Base-by-base conservation (phyloP, 768 basidiomycete species). In the Chlorophyllum brunneum region DNA sequence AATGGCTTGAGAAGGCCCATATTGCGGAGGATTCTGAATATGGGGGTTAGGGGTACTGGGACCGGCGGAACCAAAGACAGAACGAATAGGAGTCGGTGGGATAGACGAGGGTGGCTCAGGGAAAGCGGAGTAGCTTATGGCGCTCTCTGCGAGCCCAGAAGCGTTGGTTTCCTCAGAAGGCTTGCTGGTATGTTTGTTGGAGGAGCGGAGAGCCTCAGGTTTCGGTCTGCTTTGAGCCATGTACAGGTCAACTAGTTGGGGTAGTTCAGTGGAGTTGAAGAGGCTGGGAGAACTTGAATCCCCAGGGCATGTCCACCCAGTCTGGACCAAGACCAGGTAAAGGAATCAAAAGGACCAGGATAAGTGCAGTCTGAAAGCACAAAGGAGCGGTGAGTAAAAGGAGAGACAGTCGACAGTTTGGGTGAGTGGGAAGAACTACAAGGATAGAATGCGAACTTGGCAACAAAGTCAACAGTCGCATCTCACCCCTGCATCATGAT, bases 121-220 rank as follows among this genome's bases (percentile, higher is more conserved):
- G 54, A 83, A 85, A 47, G 76, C 71, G 29, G 76, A 76, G 49
- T 75, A 72, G 62, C 76, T 79, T 39, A 82, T 76, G 24, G 79
- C 78, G 47, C 79, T 82, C 44, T 77, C 77, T 29, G 81, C 79
- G 34, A 81, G 63, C 23, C 72, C 78, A n/a, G 82, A 83, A 5
- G 74, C 78, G 54, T 72, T 77, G 33, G 81, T 82, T 47, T 73
- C 71, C 39, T 77, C 59, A 31, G 81, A 83, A 16, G 64, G 61
- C 27, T 59, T 64, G 39, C 69, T 63, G 29, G 61, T 58, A 65
- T 78, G 75, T 33, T 66, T 23, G 26, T 49, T 55, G 54, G 58
- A 46, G 56, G 56, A 53, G 11, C 37, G 39, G 29, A 52, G 38
- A 10, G 48, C 24, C 11, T 27, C 34, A 13, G 45, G 8, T 41